phyloP scores from a whole-genome alignment of 106 monocot species.

The Chionographis japonica region DNA sequence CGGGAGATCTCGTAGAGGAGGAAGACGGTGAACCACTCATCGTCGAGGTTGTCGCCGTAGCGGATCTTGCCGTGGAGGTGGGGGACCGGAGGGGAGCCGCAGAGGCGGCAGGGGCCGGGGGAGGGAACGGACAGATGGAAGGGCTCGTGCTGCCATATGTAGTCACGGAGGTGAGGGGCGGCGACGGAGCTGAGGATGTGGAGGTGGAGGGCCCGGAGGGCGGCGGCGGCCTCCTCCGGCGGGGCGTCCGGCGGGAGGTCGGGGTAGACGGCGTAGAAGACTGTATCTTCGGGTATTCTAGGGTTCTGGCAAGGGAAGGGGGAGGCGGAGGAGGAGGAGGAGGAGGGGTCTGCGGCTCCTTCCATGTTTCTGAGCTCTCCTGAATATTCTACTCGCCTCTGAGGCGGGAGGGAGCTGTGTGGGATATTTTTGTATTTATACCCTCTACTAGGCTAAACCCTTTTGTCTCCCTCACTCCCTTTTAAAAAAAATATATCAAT shows the following conservation, averaged over 20 bases:
- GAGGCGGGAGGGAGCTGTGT: too few species aligned
- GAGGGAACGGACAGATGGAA: conserved; percentile 41
- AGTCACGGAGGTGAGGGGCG: conserved; percentile 29
- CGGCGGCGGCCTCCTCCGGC: background rate
- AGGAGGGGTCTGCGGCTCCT: conserved; percentile 2
- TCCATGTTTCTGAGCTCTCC: too few species aligned
- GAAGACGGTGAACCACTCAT: conserved; percentile 88
- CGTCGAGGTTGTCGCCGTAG: conserved; percentile 84
- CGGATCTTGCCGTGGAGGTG: conserved; percentile 73
- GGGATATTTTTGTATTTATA: too few species aligned
- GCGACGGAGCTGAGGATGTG: conserved; percentile 22
- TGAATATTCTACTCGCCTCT: too few species aligned
- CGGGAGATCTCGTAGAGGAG: conserved; percentile 58
- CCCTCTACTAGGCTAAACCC: too few species aligned
- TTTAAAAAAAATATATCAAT: too few species aligned
- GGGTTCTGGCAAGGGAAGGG: conserved; percentile 9
- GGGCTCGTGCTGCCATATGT: conserved; percentile 80
- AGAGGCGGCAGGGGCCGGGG: conserved; percentile 20
- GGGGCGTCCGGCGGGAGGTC: conserved; percentile 14
- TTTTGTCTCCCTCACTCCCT: too few species aligned
- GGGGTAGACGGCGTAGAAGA: conserved; percentile 37
- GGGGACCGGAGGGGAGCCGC: conserved; percentile 32
- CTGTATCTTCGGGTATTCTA: conserved; percentile 19
- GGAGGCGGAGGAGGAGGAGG: conserved; percentile 26
- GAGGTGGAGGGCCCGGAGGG: conserved; percentile 26